Percentiles rank a stretch among this genome's conserved stretches.
Evolutionary conservation across 768 basidiomycete genomes (phyloP).

Genomic region (Gautieria morchelliformis): DNA sequence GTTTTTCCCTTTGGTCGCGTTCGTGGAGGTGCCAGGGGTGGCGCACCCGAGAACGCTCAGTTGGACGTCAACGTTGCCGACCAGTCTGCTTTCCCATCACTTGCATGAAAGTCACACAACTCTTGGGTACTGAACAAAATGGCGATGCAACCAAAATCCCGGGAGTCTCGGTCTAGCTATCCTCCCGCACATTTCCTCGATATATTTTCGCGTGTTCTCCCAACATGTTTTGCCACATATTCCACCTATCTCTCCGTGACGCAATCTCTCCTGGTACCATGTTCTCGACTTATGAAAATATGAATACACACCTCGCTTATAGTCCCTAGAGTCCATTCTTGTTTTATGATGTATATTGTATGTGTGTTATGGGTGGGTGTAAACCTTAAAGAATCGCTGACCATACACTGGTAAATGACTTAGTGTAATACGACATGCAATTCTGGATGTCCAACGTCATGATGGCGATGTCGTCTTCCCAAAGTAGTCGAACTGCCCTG

Average conservation of each 20-base stretch:
- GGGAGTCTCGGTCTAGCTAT: not conserved
- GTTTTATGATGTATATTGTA: not conserved
- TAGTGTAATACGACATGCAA: not conserved
- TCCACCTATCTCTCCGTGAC: conserved; percentile 3
- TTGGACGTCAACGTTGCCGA: conserved; percentile 65
- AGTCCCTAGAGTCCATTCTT: not conserved
- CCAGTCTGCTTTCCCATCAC: conserved; percentile 81
- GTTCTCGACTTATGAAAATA: conserved; percentile 1
- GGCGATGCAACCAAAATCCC: not conserved
- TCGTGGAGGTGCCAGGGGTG: conserved; percentile 29
- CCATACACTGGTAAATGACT: not conserved
- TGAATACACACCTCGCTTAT: not conserved
- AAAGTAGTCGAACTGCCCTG: conserved; percentile 84
- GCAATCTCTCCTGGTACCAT: not conserved
- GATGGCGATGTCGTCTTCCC: conserved; percentile 31
- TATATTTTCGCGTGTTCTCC: conserved; percentile 6
- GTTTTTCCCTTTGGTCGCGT: conserved; percentile 34
- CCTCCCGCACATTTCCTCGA: not conserved
- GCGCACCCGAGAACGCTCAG: conserved; percentile 33
- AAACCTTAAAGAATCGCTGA: too few relatives aligned
- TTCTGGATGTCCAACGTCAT: not conserved
- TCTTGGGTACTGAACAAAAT: not conserved
- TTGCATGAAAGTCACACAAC: conserved; percentile 32
- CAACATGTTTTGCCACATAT: conserved; percentile 9
- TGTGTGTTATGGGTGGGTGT: too few relatives aligned